Evolutionary conservation across 1,284 basidiomycete species (phyloP), one percentile per base, ranked within the genome.

Genomic region (Ceratobasidium sp.): DNA sequence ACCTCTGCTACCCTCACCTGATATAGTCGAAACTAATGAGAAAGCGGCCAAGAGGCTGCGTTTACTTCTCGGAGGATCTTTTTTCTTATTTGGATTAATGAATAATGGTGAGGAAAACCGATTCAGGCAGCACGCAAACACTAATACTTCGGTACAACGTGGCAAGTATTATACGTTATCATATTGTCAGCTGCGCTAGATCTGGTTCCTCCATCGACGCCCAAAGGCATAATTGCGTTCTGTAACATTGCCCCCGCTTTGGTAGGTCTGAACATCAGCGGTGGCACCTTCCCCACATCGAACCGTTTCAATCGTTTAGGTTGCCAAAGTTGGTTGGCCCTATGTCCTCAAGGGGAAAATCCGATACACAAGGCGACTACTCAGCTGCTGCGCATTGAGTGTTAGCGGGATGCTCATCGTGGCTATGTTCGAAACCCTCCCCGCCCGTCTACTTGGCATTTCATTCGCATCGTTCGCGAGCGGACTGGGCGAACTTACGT

Each of bases 181-280:
- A 98, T 99, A 80, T 90, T 99, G 33, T 97, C 96, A 0, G 97
- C 97, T 4, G 97, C 97, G 0, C 88, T 98, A 18, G 97, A 99
- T 84, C 89, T 99, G 3, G 96, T 99, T 0, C 95, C 97, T 3
- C 91, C 94, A 0, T 90, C 93, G 3, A 96, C 95, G 0, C 96
- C 96, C 0, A 95, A 95, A 73, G 97, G 97, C n/a, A 91, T 98
- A 77, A 95, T 98, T 68, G 92, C 94, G 0, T 96, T 97, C 84
- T 96, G 94, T 86, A 97, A 97, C 83, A 96, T 97, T 78, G 90
- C 93, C 33, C 95, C 95, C 0, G 90, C 93, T 0, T 86, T 96
- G 1, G 83, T 92, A 80, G 78, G 77, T 63, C 77, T 26, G 20
- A 39, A 63, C 49, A 55, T 51, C 42, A 23, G 56, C 58, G 15